Percentiles rank a stretch among this genome's conserved stretches.
Evolutionary conservation across 2,329 filamentous ascomycete species (phyloP).

Genomic region (Thelonectria olida): DNA sequence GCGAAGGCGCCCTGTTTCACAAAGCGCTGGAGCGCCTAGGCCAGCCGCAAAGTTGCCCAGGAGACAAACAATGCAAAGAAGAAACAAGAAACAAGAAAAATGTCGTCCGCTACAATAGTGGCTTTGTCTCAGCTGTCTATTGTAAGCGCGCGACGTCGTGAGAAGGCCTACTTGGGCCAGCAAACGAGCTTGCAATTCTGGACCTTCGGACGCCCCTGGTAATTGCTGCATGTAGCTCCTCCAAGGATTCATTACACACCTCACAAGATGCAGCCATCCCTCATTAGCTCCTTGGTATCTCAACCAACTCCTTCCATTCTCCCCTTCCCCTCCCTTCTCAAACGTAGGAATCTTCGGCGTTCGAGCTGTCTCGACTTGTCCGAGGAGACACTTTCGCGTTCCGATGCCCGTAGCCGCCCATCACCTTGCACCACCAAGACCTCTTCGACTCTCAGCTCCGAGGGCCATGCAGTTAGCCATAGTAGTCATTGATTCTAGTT

Average conservation of each 20-base stretch:
- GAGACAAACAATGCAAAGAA: not conserved
- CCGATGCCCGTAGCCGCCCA: not conserved
- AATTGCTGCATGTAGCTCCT: no score
- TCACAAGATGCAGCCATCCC: not conserved
- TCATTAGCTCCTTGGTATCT: not conserved
- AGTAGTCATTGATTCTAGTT: no score
- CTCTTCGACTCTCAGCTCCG: not conserved
- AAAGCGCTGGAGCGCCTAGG: constrained; percentile 36
- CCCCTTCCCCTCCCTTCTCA: not conserved
- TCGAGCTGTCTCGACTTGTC: no score
- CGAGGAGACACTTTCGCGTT: constrained; percentile 3
- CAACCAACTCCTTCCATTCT: not conserved
- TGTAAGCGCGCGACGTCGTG: not conserved
- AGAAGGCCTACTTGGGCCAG: not conserved
- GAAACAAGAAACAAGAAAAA: not conserved
- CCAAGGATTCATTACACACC: no score
- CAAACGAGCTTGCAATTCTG: no score
- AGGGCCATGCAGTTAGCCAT: no score
- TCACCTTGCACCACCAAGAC: not conserved
- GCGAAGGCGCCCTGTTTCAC: constrained; percentile 34
- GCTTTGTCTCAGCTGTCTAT: not conserved
- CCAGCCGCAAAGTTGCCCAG: not conserved
- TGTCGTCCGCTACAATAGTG: not conserved
- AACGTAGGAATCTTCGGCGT: not conserved
- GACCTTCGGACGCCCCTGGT: no score